A percentile compares a stretch with the other conserved stretches of the same genome.
These are phyloP conservation scores for Cercospora brassicicola DNA, from an alignment of 2,329 filamentous ascomycete species.

Conservation along the genomic window DNA sequence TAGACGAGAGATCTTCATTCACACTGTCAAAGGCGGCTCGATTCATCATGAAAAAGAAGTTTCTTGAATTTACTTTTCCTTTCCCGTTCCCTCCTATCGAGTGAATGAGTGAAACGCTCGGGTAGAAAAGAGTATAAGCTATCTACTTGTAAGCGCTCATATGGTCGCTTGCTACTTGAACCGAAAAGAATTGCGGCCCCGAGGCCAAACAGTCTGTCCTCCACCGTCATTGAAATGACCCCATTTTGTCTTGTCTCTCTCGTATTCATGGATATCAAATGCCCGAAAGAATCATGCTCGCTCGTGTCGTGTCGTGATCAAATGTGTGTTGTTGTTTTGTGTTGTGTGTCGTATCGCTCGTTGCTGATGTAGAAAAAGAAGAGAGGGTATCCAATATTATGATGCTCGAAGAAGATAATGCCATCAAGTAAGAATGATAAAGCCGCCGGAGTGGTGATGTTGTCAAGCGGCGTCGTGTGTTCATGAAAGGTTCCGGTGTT, in stretches of 20 bases:
- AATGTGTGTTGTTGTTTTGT: not conserved
- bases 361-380: not conserved
- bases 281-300: not conserved
- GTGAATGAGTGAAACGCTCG: not conserved
- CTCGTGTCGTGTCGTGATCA: not conserved
- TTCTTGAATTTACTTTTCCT: not conserved
- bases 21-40: not conserved
- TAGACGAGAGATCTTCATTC: not conserved
- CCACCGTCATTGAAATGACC: not conserved
- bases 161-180: not conserved
- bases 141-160: not conserved
- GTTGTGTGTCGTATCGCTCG: not conserved
- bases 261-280: not conserved
- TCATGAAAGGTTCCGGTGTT: not conserved
- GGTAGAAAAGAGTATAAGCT: not conserved
- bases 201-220: not conserved
- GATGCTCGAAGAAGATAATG: not conserved
- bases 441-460: not conserved
- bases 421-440: not conserved
- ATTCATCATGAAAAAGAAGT: not conserved
- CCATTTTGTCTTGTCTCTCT: not conserved
- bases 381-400: constrained; percentile 4
- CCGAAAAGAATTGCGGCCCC: not conserved
- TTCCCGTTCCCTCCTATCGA: not conserved
- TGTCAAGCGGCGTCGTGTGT: not conserved